A percentile compares a stretch with the other conserved stretches of the same genome.
Evolutionary conservation across 1,284 basidiomycete species (phyloP).

Genomic region (Sporisorium scitamineum): DNA sequence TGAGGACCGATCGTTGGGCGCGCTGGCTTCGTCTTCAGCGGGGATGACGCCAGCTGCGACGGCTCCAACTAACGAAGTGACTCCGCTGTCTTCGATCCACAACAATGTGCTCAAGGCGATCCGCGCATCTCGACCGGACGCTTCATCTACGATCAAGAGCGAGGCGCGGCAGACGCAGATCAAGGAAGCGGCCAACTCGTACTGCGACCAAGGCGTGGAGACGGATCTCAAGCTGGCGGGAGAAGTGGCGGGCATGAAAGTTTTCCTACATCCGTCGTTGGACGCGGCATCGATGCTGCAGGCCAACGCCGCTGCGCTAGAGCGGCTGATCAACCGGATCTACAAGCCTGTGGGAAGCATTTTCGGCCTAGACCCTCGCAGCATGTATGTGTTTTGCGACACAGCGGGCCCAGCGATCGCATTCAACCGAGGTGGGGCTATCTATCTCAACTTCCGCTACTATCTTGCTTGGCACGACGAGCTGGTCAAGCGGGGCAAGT

Average conservation of each 20-base stretch:
- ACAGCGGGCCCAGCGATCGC: conserved; percentile 84
- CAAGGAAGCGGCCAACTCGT: conserved; percentile 68
- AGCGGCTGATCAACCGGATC: conserved; percentile 65
- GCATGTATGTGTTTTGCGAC: conserved; percentile 90
- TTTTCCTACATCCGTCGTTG: conserved; percentile 67
- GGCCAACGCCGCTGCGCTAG: conserved; percentile 63
- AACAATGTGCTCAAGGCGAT: conserved; percentile 68
- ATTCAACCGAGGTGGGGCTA: conserved; percentile 88
- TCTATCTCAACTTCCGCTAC: conserved; percentile 88
- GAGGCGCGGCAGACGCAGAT: conserved; percentile 67
- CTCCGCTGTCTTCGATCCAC: conserved; percentile 67
- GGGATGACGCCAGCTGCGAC: conserved; percentile 24
- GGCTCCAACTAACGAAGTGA: conserved; percentile 55
- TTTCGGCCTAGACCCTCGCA: conserved; percentile 72
- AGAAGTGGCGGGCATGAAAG: conserved; percentile 68
- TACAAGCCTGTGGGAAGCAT: conserved; percentile 68
- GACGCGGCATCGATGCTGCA: conserved; percentile 60
- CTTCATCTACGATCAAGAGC: conserved; percentile 65
- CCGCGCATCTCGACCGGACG: conserved; percentile 69
- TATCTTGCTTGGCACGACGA: conserved; percentile 87
- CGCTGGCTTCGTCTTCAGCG: conserved; percentile 2
- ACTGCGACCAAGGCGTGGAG: conserved; percentile 70
- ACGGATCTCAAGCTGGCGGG: conserved; percentile 69
- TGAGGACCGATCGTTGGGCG: conserved; percentile 33
- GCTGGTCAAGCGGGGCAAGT: conserved; percentile 75